Evolutionary conservation across 1,139 yeast species (phyloP).

Genomic region (Taphrina sp.): DNA sequence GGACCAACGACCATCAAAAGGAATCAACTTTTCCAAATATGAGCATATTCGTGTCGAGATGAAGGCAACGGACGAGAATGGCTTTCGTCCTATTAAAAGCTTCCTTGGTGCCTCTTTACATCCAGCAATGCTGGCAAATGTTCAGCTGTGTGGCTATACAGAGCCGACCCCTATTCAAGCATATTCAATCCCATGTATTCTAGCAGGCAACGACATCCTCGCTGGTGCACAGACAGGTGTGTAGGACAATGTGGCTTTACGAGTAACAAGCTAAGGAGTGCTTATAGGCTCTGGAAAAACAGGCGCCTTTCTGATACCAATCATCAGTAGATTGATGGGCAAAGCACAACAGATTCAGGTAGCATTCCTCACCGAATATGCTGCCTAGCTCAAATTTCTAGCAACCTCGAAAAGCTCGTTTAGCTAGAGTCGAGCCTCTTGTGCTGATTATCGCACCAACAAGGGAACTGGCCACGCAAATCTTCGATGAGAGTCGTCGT

Average conservation of each 20-base stretch:
- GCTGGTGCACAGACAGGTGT: conserved; percentile 84
- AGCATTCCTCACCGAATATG: not conserved
- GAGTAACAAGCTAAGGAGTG: too few species aligned
- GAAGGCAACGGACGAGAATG: not conserved
- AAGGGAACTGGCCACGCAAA: conserved; percentile 90
- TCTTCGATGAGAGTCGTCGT: conserved; percentile 93
- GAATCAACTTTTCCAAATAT: not conserved
- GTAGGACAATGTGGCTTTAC: too few species aligned
- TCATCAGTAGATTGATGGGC: conserved; percentile 54
- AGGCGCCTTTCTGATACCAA: conserved; percentile 78
- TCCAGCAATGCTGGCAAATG: conserved; percentile 6
- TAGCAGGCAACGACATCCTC: conserved; percentile 65
- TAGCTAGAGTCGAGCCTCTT: conserved; percentile 47
- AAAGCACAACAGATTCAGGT: conserved; percentile 2
- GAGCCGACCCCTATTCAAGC: conserved; percentile 92
- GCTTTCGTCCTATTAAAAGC: not conserved
- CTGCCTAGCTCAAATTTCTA: not conserved
- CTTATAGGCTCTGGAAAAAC: conserved; percentile 84
- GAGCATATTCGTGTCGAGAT: not conserved
- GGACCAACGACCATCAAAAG: not conserved
- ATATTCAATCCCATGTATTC: conserved; percentile 71
- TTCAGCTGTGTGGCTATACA: conserved; percentile 1
- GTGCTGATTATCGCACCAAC: conserved; percentile 84
- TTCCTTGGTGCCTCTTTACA: not conserved
- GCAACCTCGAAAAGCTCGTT: not conserved